phyloP scores from a whole-genome alignment of 495 filamentous ascomycete genomes.

The Aspergillus bridgeri region DNA sequence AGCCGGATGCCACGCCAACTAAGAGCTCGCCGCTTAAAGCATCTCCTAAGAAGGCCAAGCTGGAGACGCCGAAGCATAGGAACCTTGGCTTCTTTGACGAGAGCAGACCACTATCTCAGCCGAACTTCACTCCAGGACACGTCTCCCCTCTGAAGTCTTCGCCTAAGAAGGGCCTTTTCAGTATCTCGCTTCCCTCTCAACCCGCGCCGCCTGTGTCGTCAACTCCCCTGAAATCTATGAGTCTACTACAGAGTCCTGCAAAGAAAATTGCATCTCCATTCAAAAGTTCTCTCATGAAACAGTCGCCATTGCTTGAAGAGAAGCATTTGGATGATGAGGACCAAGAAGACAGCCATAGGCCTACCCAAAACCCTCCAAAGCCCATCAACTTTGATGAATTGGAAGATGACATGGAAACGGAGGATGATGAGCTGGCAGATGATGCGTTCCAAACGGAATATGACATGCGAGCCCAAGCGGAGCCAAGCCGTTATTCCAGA shows the following conservation, averaged over 20 bases:
- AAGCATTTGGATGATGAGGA: constrained; percentile 2
- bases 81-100: constrained; percentile 20
- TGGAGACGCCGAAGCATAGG: constrained; percentile 24
- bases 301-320: constrained; percentile 11
- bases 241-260: constrained; percentile 43
- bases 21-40: constrained; percentile 25
- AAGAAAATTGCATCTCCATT: constrained; percentile 41
- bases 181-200: constrained; percentile 27
- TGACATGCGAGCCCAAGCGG: not conserved
- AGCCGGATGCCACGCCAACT: constrained; percentile 28
- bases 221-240: constrained; percentile 30
- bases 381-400: not conserved
- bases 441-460: not conserved
- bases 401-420: constrained; percentile 6
- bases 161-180: constrained; percentile 41
- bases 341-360: not conserved
- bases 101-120: constrained; percentile 14
- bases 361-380: not conserved
- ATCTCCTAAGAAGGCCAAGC: constrained; percentile 28
- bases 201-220: constrained; percentile 27
- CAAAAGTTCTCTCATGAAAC: constrained; percentile 27
- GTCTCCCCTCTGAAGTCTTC: constrained; percentile 44
- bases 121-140: constrained; percentile 27
- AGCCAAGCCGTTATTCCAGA: not conserved
- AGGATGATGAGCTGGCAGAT: not conserved